Evolutionary conservation across 1,139 yeast species (phyloP), one percentile per base, ranked within the genome.

Genomic region (Sugiyamaella pinicola): DNA sequence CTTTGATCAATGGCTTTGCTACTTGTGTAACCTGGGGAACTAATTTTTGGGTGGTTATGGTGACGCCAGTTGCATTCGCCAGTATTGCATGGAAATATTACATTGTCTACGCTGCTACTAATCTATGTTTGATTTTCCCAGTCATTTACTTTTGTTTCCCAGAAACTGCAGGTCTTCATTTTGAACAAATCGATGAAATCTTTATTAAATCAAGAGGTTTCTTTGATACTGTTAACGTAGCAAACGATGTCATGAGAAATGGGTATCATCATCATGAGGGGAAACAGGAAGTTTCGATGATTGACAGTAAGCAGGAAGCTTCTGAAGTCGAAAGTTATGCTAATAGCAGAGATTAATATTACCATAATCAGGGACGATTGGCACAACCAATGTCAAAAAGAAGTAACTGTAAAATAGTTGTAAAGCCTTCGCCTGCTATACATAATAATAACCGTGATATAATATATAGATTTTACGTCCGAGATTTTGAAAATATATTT

Each of bases 1-100:
- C 84, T 47, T 74, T 77, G 45, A 82, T 82, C 49, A 72, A 80
- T 50, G 85, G 83, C 37, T 69, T 79, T 31, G 61, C 63, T 13
- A 56, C 60, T 2, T 54, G 53, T 42, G 66, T 70, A 64, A 77
- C 75, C 51, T 74, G 81, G 56, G 80, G 59, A 63, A 82, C 64
- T 56, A 75, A 74, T 51, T 76, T 75, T 58, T 68, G 75, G 69
- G 66, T 75, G 28, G 75, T 75, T 18, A 65, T 71, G 55, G 69
- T 73, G 40, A 73, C 76, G 21, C 77, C 76, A 15, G 63, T 71
- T 13, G 76, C 74, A 54, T 71, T 75, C 51, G 63, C 62, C 47
- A 64, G 66, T 40, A 67, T 75, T 52, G 64, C 61, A 6, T 45
- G 70, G 65, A 61, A 61, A 55, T 71, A 73, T 46, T 67, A 70